phyloP scores from a whole-genome alignment of 305 asterid genomes.

The Fraxinus angustifolia region DNA sequence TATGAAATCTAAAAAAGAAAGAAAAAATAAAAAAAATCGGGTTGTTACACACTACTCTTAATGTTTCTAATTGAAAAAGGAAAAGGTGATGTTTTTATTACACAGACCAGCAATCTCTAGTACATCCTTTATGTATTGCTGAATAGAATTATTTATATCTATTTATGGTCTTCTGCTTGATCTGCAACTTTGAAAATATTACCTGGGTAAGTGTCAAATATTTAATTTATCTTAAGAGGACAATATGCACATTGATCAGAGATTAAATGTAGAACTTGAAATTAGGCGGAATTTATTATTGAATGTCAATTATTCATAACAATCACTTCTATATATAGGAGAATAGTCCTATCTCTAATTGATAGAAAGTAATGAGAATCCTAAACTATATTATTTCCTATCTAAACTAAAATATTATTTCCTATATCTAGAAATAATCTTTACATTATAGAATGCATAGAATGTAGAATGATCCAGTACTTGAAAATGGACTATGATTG shows the following conservation, averaged over 20 bases:
- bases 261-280: too few species aligned
- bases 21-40: too few species aligned
- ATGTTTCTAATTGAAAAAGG: not conserved
- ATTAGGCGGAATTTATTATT: not conserved
- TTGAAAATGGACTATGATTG: not conserved
- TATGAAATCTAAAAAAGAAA: too few species aligned
- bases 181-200: not conserved
- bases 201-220: not conserved
- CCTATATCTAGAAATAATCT: too few species aligned
- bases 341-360: not conserved
- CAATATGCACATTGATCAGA: too few species aligned
- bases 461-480: not conserved
- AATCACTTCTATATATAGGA: not conserved
- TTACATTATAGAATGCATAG: not conserved
- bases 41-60: too few species aligned
- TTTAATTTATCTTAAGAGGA: not conserved
- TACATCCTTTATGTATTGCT: not conserved
- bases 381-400: not conserved
- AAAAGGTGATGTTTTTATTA: not conserved
- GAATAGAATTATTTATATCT: not conserved
- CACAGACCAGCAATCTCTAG: not conserved
- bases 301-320: not conserved
- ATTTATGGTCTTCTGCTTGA: not conserved
- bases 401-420: not conserved
- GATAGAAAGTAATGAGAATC: not conserved